Conservation (phyloP, 2,329 filamentous ascomycete genomes). For the Trichoderma guizhouense region DNA sequence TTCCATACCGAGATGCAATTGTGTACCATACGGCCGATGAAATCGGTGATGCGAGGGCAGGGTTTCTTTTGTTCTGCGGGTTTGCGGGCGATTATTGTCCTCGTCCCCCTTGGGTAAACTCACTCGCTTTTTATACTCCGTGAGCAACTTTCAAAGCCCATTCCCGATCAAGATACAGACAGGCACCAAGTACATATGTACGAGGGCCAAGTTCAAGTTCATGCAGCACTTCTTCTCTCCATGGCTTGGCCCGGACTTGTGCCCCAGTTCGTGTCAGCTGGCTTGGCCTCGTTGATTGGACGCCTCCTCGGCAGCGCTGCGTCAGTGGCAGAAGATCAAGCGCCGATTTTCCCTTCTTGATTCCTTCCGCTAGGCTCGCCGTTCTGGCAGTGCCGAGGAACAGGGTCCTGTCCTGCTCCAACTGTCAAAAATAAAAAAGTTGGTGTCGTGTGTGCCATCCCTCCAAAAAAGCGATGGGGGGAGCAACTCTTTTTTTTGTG, state of each 20-base stretch:
- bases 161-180: background rate
- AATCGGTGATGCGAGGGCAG: background rate
- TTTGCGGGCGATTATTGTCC: background rate
- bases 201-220: background rate
- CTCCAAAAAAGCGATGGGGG: background rate
- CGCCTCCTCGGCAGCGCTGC: slow-evolving; percentile 22
- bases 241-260: background rate
- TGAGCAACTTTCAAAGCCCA: background rate
- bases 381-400: background rate
- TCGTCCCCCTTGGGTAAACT: background rate
- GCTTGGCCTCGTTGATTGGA: slow-evolving; percentile 21
- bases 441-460: background rate
- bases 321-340: slow-evolving; percentile 10
- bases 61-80: background rate
- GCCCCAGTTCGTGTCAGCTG: slow-evolving; percentile 11
- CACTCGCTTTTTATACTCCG: background rate
- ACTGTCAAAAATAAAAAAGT: background rate
- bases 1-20: slow-evolving; percentile 7
- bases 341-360: background rate
- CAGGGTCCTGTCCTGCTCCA: background rate
- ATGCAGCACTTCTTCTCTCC: background rate
- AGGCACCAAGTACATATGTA: background rate
- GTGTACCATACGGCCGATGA: background rate
- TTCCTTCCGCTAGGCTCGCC: background rate
- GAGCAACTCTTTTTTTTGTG: background rate